Conservation (phyloP, 768 basidiomycete genomes). For the Termitomyces sp. region DNA sequence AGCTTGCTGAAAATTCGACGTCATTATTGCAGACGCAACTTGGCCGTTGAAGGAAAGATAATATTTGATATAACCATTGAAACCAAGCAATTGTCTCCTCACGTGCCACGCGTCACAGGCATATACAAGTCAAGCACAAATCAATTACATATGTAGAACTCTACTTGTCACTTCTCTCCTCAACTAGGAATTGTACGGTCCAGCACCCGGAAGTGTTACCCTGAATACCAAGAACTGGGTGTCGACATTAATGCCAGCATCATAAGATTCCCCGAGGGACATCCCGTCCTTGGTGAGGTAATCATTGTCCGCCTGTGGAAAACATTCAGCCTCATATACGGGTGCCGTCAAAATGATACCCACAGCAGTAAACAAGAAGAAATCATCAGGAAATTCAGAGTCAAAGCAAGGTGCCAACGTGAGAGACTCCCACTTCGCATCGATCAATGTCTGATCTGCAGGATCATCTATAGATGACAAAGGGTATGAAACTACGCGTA, state of each 20-base stretch:
- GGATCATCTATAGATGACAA: conserved; percentile 16
- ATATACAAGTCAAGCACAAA: no score
- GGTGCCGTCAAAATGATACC: conserved; percentile 14
- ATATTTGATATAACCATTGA: neutral
- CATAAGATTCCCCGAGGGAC: conserved; percentile 42
- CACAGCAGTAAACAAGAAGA: conserved; percentile 61
- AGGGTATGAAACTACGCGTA: neutral
- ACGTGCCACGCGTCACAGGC: neutral
- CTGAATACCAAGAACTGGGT: conserved; percentile 61
- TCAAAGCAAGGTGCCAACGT: conserved; percentile 52
- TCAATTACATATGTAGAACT: no score
- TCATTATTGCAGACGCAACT: conserved; percentile 9
- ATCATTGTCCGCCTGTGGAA: conserved; percentile 51
- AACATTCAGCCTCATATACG: neutral
- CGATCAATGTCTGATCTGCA: conserved; percentile 47
- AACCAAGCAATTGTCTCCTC: neutral
- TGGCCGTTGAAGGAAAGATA: neutral
- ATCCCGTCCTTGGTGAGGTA: conserved; percentile 52
- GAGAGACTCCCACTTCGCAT: conserved; percentile 64
- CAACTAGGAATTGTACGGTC: neutral
- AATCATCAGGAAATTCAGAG: conserved; percentile 50
- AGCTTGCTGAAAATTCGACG: conserved; percentile 32
- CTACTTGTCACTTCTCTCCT: neutral
- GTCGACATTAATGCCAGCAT: conserved; percentile 51
- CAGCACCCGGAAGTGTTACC: conserved; percentile 44